A percentile compares a stretch with the other conserved stretches of the same genome.
phyloP scores from a whole-genome alignment of 176 grass and related monocot species.

The Phyllostachys edulis region DNA sequence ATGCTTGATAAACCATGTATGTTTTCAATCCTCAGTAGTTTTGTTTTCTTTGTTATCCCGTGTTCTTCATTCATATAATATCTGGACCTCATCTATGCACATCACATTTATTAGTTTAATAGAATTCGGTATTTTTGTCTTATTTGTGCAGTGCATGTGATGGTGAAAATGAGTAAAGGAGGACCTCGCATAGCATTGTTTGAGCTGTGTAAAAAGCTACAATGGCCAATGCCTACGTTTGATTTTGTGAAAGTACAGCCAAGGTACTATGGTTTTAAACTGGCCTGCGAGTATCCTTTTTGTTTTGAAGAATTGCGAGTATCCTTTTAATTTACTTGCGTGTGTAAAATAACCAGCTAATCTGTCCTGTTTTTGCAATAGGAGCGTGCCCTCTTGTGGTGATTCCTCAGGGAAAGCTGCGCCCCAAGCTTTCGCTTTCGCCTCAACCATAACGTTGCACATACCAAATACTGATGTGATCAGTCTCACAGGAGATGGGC shows the following conservation, averaged over 20 bases:
- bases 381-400: not conserved
- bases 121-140: conserved; percentile 26
- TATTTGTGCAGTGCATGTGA: conserved; percentile 57
- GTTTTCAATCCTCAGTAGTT: conserved; percentile 2
- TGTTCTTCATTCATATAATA: not conserved
- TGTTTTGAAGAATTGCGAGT: no score
- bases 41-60: not conserved
- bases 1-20: conserved; percentile 52
- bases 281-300: not conserved
- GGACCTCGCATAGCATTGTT: conserved; percentile 66
- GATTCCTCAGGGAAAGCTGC: conserved; percentile 25
- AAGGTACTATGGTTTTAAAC: conserved; percentile 48
- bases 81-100: not conserved
- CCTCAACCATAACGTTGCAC: conserved; percentile 61
- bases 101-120: conserved; percentile 3
- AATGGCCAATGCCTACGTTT: conserved; percentile 81
- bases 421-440: conserved; percentile 47
- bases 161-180: conserved; percentile 76
- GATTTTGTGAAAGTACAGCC: conserved; percentile 46
- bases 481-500: conserved; percentile 51
- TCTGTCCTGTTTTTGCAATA: not conserved
- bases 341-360: conserved; percentile 14
- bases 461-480: conserved; percentile 57
- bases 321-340: not conserved
- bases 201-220: conserved; percentile 66